Evolutionary conservation across 106 monocot species (phyloP).

Genomic region (Vanilla planifolia): DNA sequence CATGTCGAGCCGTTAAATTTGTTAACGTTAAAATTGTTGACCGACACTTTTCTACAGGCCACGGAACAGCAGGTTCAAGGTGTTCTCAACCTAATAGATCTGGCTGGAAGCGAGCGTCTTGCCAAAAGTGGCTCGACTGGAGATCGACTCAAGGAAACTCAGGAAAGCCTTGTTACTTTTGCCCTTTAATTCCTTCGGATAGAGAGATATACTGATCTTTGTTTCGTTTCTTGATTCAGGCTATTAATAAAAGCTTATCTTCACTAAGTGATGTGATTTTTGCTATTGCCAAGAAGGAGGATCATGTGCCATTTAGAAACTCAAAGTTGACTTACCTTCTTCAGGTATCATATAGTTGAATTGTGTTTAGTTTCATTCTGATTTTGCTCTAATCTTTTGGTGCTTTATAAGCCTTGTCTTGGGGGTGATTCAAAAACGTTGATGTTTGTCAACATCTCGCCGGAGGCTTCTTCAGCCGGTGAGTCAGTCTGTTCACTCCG

Average conservation of each 20-base stretch:
- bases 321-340: conserved; percentile 90
- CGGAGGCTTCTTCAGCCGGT: conserved; percentile 47
- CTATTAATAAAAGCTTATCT: conserved; percentile 88
- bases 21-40: neutral
- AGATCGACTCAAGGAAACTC: conserved; percentile 89
- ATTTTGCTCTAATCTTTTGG: too few species aligned
- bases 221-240: conserved; percentile 20
- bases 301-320: conserved; percentile 85
- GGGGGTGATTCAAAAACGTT: conserved; percentile 89
- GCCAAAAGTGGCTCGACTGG: conserved; percentile 86
- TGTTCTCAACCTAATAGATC: conserved; percentile 85
- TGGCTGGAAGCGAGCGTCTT: conserved; percentile 92
- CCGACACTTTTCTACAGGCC: conserved; percentile 18
- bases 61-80: conserved; percentile 95
- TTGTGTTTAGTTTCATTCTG: too few species aligned
- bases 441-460: conserved; percentile 93
- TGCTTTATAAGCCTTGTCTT: conserved; percentile 67
- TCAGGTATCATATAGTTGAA: too few species aligned
- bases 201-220: neutral
- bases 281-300: conserved; percentile 79
- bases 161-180: conserved; percentile 28
- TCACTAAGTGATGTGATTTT: conserved; percentile 84
- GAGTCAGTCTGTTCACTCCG: conserved; percentile 83
- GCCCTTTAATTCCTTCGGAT: neutral
- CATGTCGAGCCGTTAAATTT: neutral